Percentiles rank a stretch among this genome's conserved stretches.
These are phyloP conservation scores for Dictyostelium discoideum DNA, from an alignment of 78 protist species.

Conservation along the genomic window DNA sequence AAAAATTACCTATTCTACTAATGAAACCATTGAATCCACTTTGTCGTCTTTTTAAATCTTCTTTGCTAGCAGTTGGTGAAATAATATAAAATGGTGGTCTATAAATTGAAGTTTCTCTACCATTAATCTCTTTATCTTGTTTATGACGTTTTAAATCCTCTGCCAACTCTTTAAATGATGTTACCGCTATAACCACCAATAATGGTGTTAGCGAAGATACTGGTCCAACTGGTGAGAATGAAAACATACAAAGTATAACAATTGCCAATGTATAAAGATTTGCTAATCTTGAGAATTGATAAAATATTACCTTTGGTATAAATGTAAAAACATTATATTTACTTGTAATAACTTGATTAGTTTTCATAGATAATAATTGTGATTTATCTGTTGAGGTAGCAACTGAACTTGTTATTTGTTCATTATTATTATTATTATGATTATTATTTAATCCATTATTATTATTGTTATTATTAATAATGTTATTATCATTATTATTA, in stretches of 20 bases:
- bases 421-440: not conserved
- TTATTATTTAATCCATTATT: not conserved
- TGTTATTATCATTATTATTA: not conserved
- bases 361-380: not conserved
- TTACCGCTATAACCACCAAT: conserved; percentile 81
- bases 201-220: conserved; percentile 89
- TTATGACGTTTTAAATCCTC: conserved; percentile 90
- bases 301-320: conserved; percentile 74
- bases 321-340: conserved; percentile 82
- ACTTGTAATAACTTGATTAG: conserved; percentile 69
- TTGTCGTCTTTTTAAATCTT: not conserved
- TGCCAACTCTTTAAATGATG: conserved; percentile 85
- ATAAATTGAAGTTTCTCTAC: conserved; percentile 3
- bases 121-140: conserved; percentile 73
- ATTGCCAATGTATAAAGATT: conserved; percentile 91
- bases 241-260: conserved; percentile 82
- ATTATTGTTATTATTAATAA: not conserved
- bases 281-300: conserved; percentile 85
- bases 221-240: conserved; percentile 91
- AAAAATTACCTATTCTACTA: not conserved
- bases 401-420: not conserved
- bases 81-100: conserved; percentile 37
- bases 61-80: not conserved
- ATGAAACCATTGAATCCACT: not conserved
- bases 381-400: not conserved